Conservation (phyloP, 495 filamentous ascomycete species). For the Haplographium delicatum region DNA sequence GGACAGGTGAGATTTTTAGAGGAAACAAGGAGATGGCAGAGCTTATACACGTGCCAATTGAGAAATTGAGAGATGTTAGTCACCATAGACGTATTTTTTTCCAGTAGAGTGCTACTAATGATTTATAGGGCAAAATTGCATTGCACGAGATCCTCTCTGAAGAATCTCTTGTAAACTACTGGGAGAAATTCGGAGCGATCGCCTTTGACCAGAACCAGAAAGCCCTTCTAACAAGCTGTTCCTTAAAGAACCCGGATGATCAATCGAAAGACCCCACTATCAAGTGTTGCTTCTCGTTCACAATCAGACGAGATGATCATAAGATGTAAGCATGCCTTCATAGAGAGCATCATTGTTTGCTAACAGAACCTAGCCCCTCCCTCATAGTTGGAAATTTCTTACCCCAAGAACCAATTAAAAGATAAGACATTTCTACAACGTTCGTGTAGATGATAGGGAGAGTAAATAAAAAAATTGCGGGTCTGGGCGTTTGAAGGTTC, state of each 20-base stretch:
- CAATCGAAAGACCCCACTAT: constrained; percentile 67
- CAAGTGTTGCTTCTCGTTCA: constrained; percentile 96
- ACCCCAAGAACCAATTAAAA: constrained; percentile 47
- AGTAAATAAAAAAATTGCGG: neutral
- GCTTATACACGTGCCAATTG: constrained; percentile 88
- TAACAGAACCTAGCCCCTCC: constrained; percentile 59
- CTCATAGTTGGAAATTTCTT: constrained; percentile 97
- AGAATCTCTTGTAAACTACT: constrained; percentile 91
- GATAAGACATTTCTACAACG: constrained; percentile 10
- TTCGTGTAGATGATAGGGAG: constrained; percentile 11
- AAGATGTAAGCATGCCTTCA: constrained; percentile 69
- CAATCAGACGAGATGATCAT: constrained; percentile 87
- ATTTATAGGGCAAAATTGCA: constrained; percentile 79
- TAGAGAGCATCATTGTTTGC: constrained; percentile 1
- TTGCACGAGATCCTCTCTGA: constrained; percentile 95
- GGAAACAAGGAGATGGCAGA: constrained; percentile 99
- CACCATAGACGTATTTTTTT: neutral
- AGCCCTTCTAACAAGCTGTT: constrained; percentile 91
- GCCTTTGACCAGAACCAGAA: constrained; percentile 96
- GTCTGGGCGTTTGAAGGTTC: neutral
- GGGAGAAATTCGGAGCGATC: constrained; percentile 99
- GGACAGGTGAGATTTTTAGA: constrained; percentile 95
- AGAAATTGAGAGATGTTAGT: constrained; percentile 83
- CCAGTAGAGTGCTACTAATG: constrained; percentile 4
- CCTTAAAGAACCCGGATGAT: constrained; percentile 78